Base-by-base conservation (phyloP, 129 eudicot genomes). In the Tagetes erecta region DNA sequence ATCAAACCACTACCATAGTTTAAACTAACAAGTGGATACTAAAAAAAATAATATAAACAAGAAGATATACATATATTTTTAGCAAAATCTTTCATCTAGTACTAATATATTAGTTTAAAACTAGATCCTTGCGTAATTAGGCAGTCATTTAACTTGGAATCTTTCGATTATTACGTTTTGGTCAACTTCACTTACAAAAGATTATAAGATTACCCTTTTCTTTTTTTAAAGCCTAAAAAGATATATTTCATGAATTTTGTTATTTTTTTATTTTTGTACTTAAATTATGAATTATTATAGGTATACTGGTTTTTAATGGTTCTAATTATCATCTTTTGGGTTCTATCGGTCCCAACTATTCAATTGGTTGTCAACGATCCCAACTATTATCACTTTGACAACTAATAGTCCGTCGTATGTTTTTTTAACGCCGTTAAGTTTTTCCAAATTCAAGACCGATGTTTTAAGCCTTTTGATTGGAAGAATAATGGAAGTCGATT, bases 71-170 rank as follows among this genome's bases (percentile, higher is more conserved):
- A 33, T 2, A 9, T 31, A 9, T 33, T 33, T 33, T 33, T 58
- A 58, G 40, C 6, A 58, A 58, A 10, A 31, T 34, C 40, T 58
- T 58, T 58, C 40, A 33, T 58, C 34, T 8, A 34, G 9, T 33
- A 33, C 65, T 33, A n/a, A 33, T 12, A 0, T 8, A 9, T 37
- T 35, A 20, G 27, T 56, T 56, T 30, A 56, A 56, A 53, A 56
- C 63, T 34, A 9, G 20, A 60, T 60, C 67, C 65, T 35, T 60
- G 67, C 67, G 44, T 60, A 36, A 60, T 35, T 60, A 1, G 41
- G 20, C 31, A 33, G 40, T 34, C 11, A 33, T 57, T 33, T 34
- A 10, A 35, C n/a, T 59, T 11, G 6, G 65, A 59, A 59, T 59
- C 65, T 59, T 12, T 59, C 65, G 41, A 59, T 59, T 59, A 59